Evolutionary conservation across 2,329 filamentous ascomycete genomes (phyloP).

Genomic region (Ceratocystis smalleyi): DNA sequence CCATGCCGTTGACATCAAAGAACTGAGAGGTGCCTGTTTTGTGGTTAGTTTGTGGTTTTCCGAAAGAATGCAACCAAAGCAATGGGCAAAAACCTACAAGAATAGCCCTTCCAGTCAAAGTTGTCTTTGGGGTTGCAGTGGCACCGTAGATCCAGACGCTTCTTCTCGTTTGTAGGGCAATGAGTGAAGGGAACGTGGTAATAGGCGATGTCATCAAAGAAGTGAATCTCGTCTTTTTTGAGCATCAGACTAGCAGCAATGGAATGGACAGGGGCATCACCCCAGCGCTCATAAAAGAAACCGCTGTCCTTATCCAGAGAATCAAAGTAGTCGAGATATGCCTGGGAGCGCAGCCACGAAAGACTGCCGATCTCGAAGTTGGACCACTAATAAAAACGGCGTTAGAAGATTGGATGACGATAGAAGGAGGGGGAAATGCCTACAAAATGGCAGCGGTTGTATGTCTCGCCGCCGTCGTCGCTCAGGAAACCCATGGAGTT

Average conservation of each 20-base stretch:
- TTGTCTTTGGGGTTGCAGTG: slow-evolving; percentile 92
- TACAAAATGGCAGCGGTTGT: slow-evolving; percentile 97
- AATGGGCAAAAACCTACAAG: slow-evolving; percentile 48
- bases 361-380: slow-evolving; percentile 96
- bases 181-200: slow-evolving; percentile 97
- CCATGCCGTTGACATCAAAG: slow-evolving; percentile 66
- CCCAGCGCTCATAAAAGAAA: slow-evolving; percentile 99
- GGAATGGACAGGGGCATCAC: slow-evolving; percentile 94
- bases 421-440: slow-evolving; percentile 23
- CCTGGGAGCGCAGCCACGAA: slow-evolving; percentile 77
- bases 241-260: slow-evolving; percentile 79
- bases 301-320: slow-evolving; percentile 78
- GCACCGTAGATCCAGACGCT: slow-evolving; percentile 70
- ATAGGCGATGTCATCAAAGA: slow-evolving; percentile 98
- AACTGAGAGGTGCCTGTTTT: slow-evolving; percentile 51
- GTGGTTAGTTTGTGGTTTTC: background rate
- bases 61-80: slow-evolving; percentile 17
- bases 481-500: slow-evolving; percentile 88
- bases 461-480: slow-evolving; percentile 77
- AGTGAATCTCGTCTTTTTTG: slow-evolving; percentile 87
- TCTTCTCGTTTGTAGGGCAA: slow-evolving; percentile 82
- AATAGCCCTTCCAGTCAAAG: slow-evolving; percentile 99
- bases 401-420: slow-evolving; percentile 4
- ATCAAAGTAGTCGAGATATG: slow-evolving; percentile 84
- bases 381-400: slow-evolving; percentile 58